Conservation (phyloP, 1,284 basidiomycete genomes). For the Phylloporus gajari region DNA sequence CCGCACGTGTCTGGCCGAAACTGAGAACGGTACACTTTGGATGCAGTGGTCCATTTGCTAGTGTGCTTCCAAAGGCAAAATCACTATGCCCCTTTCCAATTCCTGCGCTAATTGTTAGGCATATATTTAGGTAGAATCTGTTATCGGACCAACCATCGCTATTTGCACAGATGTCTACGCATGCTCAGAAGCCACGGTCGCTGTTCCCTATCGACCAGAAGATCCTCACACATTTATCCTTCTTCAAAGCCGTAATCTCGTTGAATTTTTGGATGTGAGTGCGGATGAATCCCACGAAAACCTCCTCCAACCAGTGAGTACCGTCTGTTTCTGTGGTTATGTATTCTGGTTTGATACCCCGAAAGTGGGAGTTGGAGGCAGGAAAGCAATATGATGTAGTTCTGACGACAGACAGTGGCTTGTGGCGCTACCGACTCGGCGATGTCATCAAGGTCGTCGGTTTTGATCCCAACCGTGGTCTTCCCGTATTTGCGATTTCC, state of each 20-base stretch:
- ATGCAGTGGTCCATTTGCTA: background rate
- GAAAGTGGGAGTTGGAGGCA: background rate
- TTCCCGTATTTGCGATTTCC: background rate
- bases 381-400: slow-evolving; percentile 29
- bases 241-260: background rate
- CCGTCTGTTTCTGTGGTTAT: too few relatives aligned
- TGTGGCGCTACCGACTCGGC: slow-evolving; percentile 40
- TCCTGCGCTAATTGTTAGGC: too few relatives aligned
- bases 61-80: background rate
- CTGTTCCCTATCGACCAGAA: background rate
- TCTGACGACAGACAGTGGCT: slow-evolving; percentile 36
- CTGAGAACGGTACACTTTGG: background rate
- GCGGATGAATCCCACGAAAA: slow-evolving; percentile 2
- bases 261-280: slow-evolving; percentile 4
- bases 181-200: background rate
- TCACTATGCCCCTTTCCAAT: background rate
- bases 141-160: background rate
- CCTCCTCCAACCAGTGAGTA: background rate
- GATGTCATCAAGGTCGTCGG: slow-evolving; percentile 34
- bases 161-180: background rate
- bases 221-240: background rate
- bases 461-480: slow-evolving; percentile 34
- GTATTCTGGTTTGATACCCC: too few relatives aligned
- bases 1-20: slow-evolving; percentile 18
- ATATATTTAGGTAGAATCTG: background rate